phyloP scores from a whole-genome alignment of 2,329 filamentous ascomycete species.

The Trichoderma guizhouense region DNA sequence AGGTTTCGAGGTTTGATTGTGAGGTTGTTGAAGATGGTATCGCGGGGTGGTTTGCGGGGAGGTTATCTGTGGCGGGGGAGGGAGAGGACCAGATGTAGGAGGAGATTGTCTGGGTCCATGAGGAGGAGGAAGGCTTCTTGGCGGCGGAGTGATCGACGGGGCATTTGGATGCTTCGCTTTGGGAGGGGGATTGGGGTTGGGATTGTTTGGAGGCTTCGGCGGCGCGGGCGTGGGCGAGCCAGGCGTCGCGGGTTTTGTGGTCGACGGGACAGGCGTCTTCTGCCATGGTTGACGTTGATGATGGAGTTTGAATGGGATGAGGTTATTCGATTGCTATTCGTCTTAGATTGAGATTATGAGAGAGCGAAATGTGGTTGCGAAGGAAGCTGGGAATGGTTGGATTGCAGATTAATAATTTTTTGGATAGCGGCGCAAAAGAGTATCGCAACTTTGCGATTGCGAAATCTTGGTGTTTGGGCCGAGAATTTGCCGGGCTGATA shows the following conservation, averaged over 20 bases:
- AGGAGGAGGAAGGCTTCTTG: conserved; percentile 30
- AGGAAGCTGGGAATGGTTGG: neutral
- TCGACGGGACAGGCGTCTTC: conserved; percentile 73
- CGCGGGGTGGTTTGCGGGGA: conserved; percentile 17
- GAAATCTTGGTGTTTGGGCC: conserved; percentile 17
- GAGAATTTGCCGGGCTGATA: conserved; percentile 16
- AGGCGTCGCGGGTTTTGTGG: conserved; percentile 81
- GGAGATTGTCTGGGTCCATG: conserved; percentile 42
- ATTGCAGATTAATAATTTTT: neutral
- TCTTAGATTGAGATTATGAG: neutral
- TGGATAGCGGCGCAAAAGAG: neutral
- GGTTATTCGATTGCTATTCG: neutral
- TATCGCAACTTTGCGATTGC: conserved; percentile 15
- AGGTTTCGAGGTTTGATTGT: conserved; percentile 51
- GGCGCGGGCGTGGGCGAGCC: conserved; percentile 68
- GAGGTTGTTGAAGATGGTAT: conserved; percentile 13
- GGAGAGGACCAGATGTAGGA: conserved; percentile 41
- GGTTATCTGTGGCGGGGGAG: conserved; percentile 24
- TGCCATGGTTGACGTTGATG: conserved; percentile 24
- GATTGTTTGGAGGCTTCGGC: conserved; percentile 37
- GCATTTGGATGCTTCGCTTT: conserved; percentile 27
- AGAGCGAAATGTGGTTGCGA: neutral
- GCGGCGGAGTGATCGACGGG: conserved; percentile 33
- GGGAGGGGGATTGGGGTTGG: neutral
- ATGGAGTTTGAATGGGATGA: fast-evolving